phyloP scores from a whole-genome alignment of 768 basidiomycete genomes.

The Auriscalpium orientale region DNA sequence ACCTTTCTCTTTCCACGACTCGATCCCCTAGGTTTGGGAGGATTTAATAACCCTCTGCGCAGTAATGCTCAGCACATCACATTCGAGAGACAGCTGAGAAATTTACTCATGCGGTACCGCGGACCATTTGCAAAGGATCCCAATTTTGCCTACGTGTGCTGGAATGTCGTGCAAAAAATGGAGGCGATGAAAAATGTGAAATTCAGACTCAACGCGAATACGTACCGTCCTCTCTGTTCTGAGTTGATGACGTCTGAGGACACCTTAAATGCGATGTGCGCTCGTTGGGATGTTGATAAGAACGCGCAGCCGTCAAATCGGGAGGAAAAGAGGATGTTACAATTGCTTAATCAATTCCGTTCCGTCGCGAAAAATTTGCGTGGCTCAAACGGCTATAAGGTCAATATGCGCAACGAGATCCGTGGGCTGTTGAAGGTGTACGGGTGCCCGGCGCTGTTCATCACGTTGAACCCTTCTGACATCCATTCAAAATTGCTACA shows the following conservation, averaged over 20 bases:
- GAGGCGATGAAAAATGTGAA: background rate
- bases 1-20: background rate
- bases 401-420: too few species aligned
- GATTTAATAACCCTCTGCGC: background rate
- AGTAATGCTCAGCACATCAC: background rate
- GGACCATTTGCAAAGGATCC: background rate
- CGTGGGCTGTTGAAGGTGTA: too few species aligned
- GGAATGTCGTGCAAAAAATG: background rate
- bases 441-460: too few species aligned
- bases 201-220: background rate
- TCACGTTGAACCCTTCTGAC: slow-evolving; percentile 36
- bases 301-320: too few species aligned
- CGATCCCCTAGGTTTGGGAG: background rate
- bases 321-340: too few species aligned
- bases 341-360: too few species aligned
- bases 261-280: background rate
- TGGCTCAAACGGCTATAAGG: too few species aligned
- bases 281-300: slow-evolving; percentile 20
- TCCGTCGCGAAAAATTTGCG: too few species aligned
- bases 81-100: background rate
- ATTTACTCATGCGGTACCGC: background rate
- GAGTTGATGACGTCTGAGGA: background rate
- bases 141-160: background rate
- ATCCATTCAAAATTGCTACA: slow-evolving; percentile 34
- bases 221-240: background rate